These are phyloP conservation scores for Leccinum rimulosum DNA, from an alignment of 768 basidiomycete species.

Conservation along the genomic window DNA sequence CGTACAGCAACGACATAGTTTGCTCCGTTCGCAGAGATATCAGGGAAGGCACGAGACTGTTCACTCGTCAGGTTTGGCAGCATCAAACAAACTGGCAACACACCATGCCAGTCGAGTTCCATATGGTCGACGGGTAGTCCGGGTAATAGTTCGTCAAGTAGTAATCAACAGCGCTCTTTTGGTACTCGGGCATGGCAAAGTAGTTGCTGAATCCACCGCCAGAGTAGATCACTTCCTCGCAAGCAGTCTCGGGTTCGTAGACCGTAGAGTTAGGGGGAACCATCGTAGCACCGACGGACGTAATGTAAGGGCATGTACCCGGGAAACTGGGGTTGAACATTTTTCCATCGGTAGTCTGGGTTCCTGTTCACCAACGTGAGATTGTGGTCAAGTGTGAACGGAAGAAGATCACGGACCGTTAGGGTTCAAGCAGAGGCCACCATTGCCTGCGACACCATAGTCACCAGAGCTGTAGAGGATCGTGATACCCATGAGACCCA, in stretches of 20 bases:
- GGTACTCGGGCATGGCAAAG: conserved; percentile 40
- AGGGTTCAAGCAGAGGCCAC: conserved; percentile 31
- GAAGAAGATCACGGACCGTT: conserved; percentile 17
- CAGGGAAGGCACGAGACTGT: no score
- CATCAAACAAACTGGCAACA: no score
- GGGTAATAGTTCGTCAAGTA: no score
- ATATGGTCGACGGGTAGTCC: no score
- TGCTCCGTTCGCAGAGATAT: no score
- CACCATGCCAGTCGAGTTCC: no score
- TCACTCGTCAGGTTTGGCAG: no score
- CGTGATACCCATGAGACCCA: conserved; percentile 41
- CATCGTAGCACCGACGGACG: conserved; percentile 48
- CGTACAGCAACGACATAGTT: no score
- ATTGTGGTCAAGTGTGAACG: neutral
- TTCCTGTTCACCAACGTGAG: conserved; percentile 19
- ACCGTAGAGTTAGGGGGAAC: conserved; percentile 35
- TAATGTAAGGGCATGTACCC: conserved; percentile 44
- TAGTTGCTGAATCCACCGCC: conserved; percentile 40
- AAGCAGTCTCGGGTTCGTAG: conserved; percentile 28
- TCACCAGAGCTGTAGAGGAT: conserved; percentile 46
- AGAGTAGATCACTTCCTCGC: conserved; percentile 28
- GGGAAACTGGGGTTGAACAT: conserved; percentile 45
- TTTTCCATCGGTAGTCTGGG: conserved; percentile 21
- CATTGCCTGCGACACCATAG: conserved; percentile 40
- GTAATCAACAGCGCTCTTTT: no score